A percentile compares a stretch with the other conserved stretches of the same genome.
These are phyloP conservation scores for Aspergillus ellipticus DNA, from an alignment of 495 filamentous ascomycete genomes.

Conservation along the genomic window DNA sequence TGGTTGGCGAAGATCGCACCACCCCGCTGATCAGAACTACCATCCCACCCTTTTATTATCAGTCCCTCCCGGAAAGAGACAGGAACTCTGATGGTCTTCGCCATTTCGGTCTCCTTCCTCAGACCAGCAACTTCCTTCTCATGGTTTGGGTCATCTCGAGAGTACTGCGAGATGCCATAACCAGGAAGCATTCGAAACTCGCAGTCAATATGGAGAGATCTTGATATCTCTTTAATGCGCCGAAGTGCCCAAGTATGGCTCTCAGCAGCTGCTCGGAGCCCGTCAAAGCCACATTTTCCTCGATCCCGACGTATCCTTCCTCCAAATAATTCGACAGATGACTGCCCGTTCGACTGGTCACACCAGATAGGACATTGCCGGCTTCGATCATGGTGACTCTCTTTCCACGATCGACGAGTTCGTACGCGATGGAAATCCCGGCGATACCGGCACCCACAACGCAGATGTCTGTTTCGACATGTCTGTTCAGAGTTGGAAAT, in stretches of 20 bases:
- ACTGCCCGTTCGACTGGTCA: slow-evolving; percentile 51
- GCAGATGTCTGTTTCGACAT: slow-evolving; percentile 40
- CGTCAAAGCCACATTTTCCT: slow-evolving; percentile 45
- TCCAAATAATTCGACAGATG: slow-evolving; percentile 53
- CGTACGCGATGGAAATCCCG: slow-evolving; percentile 52
- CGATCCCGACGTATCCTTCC: slow-evolving; percentile 47
- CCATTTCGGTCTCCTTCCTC: slow-evolving; percentile 39
- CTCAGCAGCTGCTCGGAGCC: slow-evolving; percentile 48
- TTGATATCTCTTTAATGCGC: slow-evolving; percentile 44
- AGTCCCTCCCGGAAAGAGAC: slow-evolving; percentile 34
- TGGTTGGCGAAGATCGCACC: slow-evolving; percentile 45
- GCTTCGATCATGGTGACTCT: slow-evolving; percentile 52
- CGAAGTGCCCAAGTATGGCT: slow-evolving; percentile 53
- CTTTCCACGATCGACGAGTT: slow-evolving; percentile 47
- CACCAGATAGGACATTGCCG: slow-evolving; percentile 49
- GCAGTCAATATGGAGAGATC: slow-evolving; percentile 49
- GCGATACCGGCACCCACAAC: slow-evolving; percentile 55
- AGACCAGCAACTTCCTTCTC: slow-evolving; percentile 35
- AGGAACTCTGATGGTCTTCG: slow-evolving; percentile 39
- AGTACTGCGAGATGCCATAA: slow-evolving; percentile 41
- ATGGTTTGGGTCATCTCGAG: slow-evolving; percentile 31
- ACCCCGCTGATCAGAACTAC: slow-evolving; percentile 47
- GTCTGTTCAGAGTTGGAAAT: slow-evolving; percentile 37
- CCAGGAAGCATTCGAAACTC: slow-evolving; percentile 49
- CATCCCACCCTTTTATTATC: slow-evolving; percentile 44